Base-by-base conservation (phyloP, 306 rosid species). In the Cicer pinnatifidum region DNA sequence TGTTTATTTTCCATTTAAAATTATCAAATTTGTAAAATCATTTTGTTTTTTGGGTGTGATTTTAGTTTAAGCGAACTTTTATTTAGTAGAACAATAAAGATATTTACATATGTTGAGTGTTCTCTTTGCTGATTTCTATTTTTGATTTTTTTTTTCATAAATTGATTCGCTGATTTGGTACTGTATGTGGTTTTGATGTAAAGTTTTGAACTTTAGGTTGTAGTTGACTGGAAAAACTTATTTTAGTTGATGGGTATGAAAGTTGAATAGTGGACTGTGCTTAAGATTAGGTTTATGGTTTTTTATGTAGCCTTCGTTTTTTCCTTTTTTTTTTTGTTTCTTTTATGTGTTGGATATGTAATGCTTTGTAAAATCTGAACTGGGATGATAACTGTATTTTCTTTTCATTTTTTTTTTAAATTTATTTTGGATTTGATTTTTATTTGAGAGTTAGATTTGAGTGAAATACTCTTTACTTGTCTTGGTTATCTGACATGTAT, bases 181-280 rank as follows among this genome's bases (percentile, higher is more conserved):
- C 62, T 54, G 52, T 71, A 50, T 58, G 6, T 8, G 12, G 3
- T 13, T 63, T 69, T 28, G 46, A 69, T 57, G 57, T 35, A 65
- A 84, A 81, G 60, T 64, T 74, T 70, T 61, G 41, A 72, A 43
- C 78, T 78, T 81, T 60, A 28, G 37, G 20, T 3, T 5, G 10
- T 77, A 8, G 12, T 63, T 48, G 39, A 53, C 13, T 48, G 64
- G 1, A 51, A 41, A 51, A 75, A 9, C 38, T 16, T 8, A n/a
- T 57, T 16, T 63, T 4, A 45, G 52, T 43, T 48, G 7, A 46
- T 70, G 52, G 78, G 52, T 54, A 17, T 81, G 54, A 13, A 40
- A 43, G n/a, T 80, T 23, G 39, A 28, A 11, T 48, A 16, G 8
- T 64, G 72, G 75, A 43, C 43, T 13, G 72, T 68, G 78, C 10